Conservation (phyloP, 176 grass and related monocot species). For the Coix lacrymajobi region DNA sequence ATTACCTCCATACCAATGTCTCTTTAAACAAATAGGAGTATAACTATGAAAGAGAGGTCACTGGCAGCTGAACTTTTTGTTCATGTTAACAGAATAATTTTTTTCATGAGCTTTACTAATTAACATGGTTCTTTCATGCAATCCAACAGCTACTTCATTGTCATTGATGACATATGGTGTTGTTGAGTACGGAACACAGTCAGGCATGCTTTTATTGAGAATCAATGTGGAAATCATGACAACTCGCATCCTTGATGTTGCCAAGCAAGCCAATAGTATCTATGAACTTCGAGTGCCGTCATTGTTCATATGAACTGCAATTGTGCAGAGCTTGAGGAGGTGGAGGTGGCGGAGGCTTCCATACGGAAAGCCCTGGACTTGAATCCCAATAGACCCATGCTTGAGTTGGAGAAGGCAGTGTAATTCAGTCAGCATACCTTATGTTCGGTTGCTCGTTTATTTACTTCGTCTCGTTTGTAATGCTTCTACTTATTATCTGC, state of each 20-base stretch:
- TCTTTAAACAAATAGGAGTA: neutral
- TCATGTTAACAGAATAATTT: neutral
- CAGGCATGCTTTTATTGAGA: neutral
- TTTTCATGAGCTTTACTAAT: neutral
- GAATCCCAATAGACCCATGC: neutral
- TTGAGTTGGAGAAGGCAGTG: neutral
- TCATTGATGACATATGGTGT: constrained; percentile 31
- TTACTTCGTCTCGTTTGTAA: neutral
- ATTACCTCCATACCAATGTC: neutral
- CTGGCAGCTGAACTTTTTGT: neutral
- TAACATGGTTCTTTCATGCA: neutral
- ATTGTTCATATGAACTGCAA: neutral
- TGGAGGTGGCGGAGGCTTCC: neutral
- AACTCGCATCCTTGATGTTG: constrained; percentile 10
- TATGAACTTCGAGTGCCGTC: neutral
- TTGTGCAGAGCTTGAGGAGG: neutral
- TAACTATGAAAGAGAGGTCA: neutral
- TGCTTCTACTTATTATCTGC: neutral
- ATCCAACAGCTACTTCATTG: neutral
- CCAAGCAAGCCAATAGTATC: neutral
- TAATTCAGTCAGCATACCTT: neutral
- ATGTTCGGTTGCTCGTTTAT: neutral
- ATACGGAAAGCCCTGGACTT: neutral
- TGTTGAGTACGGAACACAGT: neutral
- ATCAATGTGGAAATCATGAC: neutral